Conservation (phyloP, 1,139 yeast genomes). For the Arxiozyma slooffiae region DNA sequence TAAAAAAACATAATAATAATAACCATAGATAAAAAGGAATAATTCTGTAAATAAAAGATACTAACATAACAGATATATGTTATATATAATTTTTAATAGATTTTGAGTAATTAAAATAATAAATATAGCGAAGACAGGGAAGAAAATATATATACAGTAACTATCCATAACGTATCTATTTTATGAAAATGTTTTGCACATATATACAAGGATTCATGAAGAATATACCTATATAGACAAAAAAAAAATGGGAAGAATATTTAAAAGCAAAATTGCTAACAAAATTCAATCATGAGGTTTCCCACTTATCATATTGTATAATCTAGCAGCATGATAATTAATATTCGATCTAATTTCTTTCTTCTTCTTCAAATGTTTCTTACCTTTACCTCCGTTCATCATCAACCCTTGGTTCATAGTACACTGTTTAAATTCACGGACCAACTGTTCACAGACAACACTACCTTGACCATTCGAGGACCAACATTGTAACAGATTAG, state of each 20-base stretch:
- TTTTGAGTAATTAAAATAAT: too few relatives aligned
- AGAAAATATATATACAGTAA: too few relatives aligned
- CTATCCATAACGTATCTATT: background rate
- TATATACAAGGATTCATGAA: background rate
- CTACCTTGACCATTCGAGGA: slow-evolving; percentile 88
- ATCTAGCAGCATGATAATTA: slow-evolving; percentile 76
- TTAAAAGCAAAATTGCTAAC: too few relatives aligned
- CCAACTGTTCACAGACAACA: slow-evolving; percentile 53
- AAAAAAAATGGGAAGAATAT: background rate
- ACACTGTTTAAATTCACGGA: slow-evolving; percentile 46
- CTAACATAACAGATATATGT: background rate
- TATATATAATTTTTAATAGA: background rate
- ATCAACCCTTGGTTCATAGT: slow-evolving; percentile 22
- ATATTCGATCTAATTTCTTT: slow-evolving; percentile 27
- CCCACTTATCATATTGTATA: slow-evolving; percentile 70
- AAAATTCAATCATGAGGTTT: slow-evolving; percentile 60
- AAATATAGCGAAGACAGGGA: too few relatives aligned
- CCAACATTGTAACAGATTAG: slow-evolving; percentile 87
- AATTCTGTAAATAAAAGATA: background rate
- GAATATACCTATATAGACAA: slow-evolving; percentile 9
- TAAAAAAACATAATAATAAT: slow-evolving; percentile 4
- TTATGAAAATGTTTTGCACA: background rate
- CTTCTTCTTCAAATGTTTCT: slow-evolving; percentile 24
- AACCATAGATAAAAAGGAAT: background rate
- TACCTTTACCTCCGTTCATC: slow-evolving; percentile 10